Base-by-base conservation (phyloP, 768 basidiomycete species). In the Russula lepida region DNA sequence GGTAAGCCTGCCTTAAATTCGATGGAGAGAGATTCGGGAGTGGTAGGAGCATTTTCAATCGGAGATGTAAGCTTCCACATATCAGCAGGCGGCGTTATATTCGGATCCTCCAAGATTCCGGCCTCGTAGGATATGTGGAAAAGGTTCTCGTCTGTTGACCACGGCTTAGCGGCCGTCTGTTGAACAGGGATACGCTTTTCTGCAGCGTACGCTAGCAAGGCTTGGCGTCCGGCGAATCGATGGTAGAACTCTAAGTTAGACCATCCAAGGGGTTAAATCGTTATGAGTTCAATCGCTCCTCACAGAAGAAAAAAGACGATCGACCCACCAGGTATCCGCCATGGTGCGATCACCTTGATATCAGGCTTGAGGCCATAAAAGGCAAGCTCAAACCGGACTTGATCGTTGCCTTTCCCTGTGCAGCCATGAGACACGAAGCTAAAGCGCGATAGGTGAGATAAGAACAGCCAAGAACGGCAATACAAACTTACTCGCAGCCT, bases 101-200 rank as follows among this genome's bases (percentile, higher is more conserved):
- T 84, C 65, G 97, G 97, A 71, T 98, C 89, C 74, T 99, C 97
- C 65, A 99, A 85, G 73, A 99, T 98, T 48, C 95, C 97, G 12
- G 97, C 95, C 75, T 99, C 97, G 77, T 98, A 99, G 19, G 97
- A 98, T 76, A 98, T 99, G 79, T 99, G 97, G 86, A 95, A 98
- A 51, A 99, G 81, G 78, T 98, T 99, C 77, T 98, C 97, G 73
- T 99, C 95, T 6, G 97, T 99, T 3, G 95, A 98, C 97, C 97
- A 99, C 39, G 97, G 95, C 77, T 98, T 98, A 58, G 95, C 82
- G 12, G 89, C 82, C 49, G 97, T 99, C 77, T 99, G 97, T 65
- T 85, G 81, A 62, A 99, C 95, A 58, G 94, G 94, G 66, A 99
- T 95, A 52, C 83, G 74, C 73, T 92, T 91, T 71, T 90, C 78